These are phyloP conservation scores for Ceratobasidium theobromae DNA, from an alignment of 1,284 basidiomycete species.

Conservation along the genomic window DNA sequence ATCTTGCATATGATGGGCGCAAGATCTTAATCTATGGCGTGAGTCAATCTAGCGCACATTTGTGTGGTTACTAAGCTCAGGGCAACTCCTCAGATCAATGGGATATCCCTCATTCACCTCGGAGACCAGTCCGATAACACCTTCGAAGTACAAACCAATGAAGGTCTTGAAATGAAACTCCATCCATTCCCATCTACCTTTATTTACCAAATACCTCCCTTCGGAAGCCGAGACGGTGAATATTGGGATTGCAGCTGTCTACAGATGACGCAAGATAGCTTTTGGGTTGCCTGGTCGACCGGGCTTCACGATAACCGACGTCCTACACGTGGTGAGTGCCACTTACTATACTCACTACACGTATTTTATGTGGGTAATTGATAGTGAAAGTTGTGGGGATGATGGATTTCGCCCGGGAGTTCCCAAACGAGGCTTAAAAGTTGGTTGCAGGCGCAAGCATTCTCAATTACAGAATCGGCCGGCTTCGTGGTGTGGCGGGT, in stretches of 20 bases:
- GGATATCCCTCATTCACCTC: conserved; percentile 5
- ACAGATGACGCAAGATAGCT: conserved; percentile 8
- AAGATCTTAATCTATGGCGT: conserved; percentile 11
- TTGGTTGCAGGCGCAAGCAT: too few relatives aligned
- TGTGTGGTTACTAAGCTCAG: not conserved
- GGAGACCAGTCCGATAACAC: not conserved
- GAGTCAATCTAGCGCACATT: not conserved
- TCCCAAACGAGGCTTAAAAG: too few relatives aligned
- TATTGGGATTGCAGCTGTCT: not conserved
- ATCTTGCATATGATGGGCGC: conserved; percentile 17
- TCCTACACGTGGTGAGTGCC: too few relatives aligned
- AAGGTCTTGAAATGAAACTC: not conserved
- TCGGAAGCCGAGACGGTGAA: not conserved
- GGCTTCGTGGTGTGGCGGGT: too few relatives aligned
- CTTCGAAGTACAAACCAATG: not conserved
- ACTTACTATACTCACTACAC: too few relatives aligned
- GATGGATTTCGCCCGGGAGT: too few relatives aligned
- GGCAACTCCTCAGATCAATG: not conserved
- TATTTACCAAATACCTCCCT: not conserved
- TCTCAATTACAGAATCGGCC: too few relatives aligned
- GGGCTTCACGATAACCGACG: too few relatives aligned
- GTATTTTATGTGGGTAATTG: too few relatives aligned
- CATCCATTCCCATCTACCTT: conserved; percentile 11
- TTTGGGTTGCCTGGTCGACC: conserved; percentile 21
- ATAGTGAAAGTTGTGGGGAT: too few relatives aligned